These are phyloP conservation scores for Pueraria montana DNA, from an alignment of 306 rosid species.

Conservation along the genomic window DNA sequence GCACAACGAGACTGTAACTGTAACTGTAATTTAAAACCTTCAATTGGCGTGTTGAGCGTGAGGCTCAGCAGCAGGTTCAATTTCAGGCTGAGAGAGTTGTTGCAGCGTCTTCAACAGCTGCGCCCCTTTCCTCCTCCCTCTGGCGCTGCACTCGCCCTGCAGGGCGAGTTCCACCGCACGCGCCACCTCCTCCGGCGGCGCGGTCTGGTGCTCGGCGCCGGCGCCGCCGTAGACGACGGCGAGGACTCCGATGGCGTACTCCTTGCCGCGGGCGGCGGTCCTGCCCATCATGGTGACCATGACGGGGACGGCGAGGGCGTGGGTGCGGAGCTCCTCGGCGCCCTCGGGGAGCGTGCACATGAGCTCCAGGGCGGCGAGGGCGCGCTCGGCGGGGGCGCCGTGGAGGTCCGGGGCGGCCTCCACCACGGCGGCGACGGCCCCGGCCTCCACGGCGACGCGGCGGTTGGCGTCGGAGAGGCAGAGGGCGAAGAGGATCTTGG, in stretches of 20 bases:
- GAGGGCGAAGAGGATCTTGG: constrained; percentile 81
- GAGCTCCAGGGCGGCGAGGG: constrained; percentile 86
- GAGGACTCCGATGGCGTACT: constrained; percentile 86
- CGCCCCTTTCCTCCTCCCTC: constrained; percentile 85
- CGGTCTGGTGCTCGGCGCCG: constrained; percentile 43
- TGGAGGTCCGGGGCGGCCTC: constrained; percentile 78
- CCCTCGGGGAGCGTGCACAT: constrained; percentile 91
- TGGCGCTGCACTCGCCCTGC: constrained; percentile 78
- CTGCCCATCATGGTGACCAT: constrained; percentile 93
- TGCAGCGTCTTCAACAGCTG: constrained; percentile 70
- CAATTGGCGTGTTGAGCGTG: not conserved
- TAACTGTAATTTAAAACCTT: not conserved
- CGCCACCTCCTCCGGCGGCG: constrained; percentile 96
- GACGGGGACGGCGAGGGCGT: constrained; percentile 91
- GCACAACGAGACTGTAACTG: too few species aligned
- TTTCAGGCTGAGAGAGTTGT: constrained; percentile 6
- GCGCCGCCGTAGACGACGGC: constrained; percentile 68
- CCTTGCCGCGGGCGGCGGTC: constrained; percentile 82
- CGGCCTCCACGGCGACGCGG: constrained; percentile 82
- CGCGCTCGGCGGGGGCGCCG: constrained; percentile 76
- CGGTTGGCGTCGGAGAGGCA: constrained; percentile 84
- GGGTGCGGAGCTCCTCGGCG: constrained; percentile 75
- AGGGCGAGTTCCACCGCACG: constrained; percentile 90
- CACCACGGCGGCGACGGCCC: constrained; percentile 76
- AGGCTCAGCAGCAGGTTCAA: constrained; percentile 1